phyloP scores from a whole-genome alignment of 2,329 filamentous ascomycete species.

The Colletotrichum coccodes region DNA sequence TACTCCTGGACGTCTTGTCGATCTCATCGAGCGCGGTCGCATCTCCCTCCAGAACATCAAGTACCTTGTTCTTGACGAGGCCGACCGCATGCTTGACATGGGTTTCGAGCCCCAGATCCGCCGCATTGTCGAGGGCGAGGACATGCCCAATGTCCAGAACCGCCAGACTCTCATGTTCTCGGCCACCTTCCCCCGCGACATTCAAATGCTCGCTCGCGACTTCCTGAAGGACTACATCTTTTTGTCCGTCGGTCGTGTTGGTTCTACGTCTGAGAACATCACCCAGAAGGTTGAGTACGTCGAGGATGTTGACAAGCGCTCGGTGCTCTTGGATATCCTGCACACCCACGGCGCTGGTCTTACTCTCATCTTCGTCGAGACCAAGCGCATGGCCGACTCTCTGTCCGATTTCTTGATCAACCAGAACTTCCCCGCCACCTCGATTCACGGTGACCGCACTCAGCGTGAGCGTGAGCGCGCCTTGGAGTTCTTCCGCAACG shows the following conservation, averaged over 20 bases:
- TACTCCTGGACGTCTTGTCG: constrained; percentile 95
- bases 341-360: constrained; percentile 92
- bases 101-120: constrained; percentile 99
- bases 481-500: constrained; percentile 96
- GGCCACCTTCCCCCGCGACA: constrained; percentile 98
- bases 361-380: constrained; percentile 98
- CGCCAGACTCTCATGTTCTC: constrained; percentile 99
- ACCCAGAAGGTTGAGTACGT: constrained; percentile 99
- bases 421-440: constrained; percentile 97
- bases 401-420: constrained; percentile 98
- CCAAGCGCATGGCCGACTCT: constrained; percentile 99
- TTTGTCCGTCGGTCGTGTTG: constrained; percentile 97
- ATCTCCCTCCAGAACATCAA: constrained; percentile 99
- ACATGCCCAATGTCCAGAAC: constrained; percentile 86
- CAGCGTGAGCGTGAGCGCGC: constrained; percentile 99
- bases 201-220: constrained; percentile 98
- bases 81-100: constrained; percentile 99
- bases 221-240: constrained; percentile 99
- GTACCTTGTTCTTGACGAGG: constrained; percentile 98
- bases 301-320: constrained; percentile 97
- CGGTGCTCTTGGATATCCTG: constrained; percentile 94
- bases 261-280: constrained; percentile 99
- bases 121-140: constrained; percentile 96
- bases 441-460: constrained; percentile 97
- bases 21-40: constrained; percentile 97